These are phyloP conservation scores for Paramecium bursaria DNA, from an alignment of 73 alveolate species.

Conservation along the genomic window DNA sequence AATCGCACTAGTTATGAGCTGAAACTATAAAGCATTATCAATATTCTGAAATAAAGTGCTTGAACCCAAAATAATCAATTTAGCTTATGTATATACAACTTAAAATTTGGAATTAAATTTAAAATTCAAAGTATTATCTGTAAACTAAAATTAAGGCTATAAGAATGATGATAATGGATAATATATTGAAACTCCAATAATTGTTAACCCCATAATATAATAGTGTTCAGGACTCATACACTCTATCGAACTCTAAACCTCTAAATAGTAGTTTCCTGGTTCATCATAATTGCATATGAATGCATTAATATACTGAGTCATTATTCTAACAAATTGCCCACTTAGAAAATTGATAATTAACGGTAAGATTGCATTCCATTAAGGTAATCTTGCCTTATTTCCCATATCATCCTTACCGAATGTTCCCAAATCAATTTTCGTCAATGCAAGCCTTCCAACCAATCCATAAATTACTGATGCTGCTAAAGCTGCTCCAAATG, in stretches of 20 bases:
- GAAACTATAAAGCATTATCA: slow-evolving; percentile 3
- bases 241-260: slow-evolving; percentile 16
- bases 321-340: not conserved
- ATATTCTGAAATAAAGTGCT: slow-evolving; percentile 20
- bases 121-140: slow-evolving; percentile 43
- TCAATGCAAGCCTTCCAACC: slow-evolving; percentile 16
- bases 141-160: slow-evolving; percentile 15
- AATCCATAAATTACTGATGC: slow-evolving; percentile 36
- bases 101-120: slow-evolving; percentile 34
- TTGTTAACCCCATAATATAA: slow-evolving; percentile 25
- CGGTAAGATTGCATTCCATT: slow-evolving; percentile 1
- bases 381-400: slow-evolving; percentile 6
- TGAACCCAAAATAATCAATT: slow-evolving; percentile 20
- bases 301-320: slow-evolving; percentile 39
- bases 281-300: slow-evolving; percentile 44
- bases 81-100: slow-evolving; percentile 21
- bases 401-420: slow-evolving; percentile 31
- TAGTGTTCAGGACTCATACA: slow-evolving; percentile 45
- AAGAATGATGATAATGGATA: slow-evolving; percentile 50
- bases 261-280: not conserved
- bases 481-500: not conserved
- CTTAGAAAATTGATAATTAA: not conserved
- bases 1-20: slow-evolving; percentile 7
- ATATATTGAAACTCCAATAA: slow-evolving; percentile 42
- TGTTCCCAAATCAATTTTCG: not conserved